Evolutionary conservation across 2,329 filamentous ascomycete species (phyloP).

Genomic region (Penicillium hordei): DNA sequence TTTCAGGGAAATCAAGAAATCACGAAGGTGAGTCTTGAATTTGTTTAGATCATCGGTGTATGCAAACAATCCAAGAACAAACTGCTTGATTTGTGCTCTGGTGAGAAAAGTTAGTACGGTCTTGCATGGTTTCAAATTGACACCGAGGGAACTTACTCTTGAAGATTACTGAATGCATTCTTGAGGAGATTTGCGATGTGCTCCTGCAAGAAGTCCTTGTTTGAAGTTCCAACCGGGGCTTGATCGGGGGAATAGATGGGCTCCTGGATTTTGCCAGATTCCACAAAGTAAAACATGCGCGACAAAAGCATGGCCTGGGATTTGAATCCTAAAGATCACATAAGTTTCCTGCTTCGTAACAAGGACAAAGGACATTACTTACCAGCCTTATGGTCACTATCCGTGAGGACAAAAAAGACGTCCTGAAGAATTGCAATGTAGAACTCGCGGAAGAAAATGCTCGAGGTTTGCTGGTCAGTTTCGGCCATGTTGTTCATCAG

Average conservation of each 20-base stretch:
- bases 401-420: conserved; percentile 96
- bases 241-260: conserved; percentile 86
- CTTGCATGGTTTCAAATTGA: neutral
- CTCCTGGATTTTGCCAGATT: conserved; percentile 83
- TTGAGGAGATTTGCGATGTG: conserved; percentile 83
- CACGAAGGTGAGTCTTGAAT: conserved; percentile 93
- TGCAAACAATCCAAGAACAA: conserved; percentile 85
- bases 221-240: conserved; percentile 77
- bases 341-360: neutral
- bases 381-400: conserved; percentile 95
- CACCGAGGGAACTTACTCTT: conserved; percentile 62
- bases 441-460: conserved; percentile 97
- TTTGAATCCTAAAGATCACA: conserved; percentile 69
- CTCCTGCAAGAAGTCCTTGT: conserved; percentile 84
- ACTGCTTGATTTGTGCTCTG: conserved; percentile 81
- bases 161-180: conserved; percentile 90
- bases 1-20: conserved; percentile 96
- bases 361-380: conserved; percentile 19
- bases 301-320: conserved; percentile 91
- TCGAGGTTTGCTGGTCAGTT: conserved; percentile 79
- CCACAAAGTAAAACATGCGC: conserved; percentile 95
- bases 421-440: conserved; percentile 95
- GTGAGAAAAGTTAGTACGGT: conserved; percentile 13
- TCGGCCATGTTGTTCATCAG: conserved; percentile 97
- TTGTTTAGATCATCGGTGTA: conserved; percentile 86